Evolutionary conservation across 257 asterid genomes (phyloP).

Genomic region (Schizonepeta tenuifolia): DNA sequence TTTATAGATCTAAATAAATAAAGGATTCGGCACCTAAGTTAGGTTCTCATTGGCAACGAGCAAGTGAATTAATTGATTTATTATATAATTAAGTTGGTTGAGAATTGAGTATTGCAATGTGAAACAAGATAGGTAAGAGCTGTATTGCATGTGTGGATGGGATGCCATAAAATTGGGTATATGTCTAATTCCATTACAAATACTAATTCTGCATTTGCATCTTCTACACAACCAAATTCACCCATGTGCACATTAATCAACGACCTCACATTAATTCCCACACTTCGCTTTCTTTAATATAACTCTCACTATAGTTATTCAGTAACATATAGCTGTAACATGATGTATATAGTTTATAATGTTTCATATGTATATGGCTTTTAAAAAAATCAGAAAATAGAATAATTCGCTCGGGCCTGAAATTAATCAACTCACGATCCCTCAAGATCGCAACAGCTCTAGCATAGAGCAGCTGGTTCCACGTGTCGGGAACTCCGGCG

Average conservation of each 20-base stretch:
- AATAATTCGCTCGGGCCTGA: not conserved
- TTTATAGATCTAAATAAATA: too few species aligned
- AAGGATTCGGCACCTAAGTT: too few species aligned
- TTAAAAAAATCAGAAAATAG: not conserved
- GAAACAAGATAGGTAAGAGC: not conserved
- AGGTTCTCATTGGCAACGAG: not conserved
- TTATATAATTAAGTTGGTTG: not conserved
- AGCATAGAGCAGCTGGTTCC: constrained; percentile 64
- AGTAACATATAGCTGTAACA: not conserved
- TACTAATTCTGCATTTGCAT: not conserved
- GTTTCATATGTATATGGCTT: not conserved
- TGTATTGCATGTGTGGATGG: not conserved
- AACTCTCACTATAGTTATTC: not conserved
- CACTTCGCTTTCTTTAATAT: not conserved
- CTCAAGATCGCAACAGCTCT: constrained; percentile 7
- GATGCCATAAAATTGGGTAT: not conserved
- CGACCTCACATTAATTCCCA: not conserved
- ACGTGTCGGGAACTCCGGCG: constrained; percentile 67
- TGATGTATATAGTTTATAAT: not conserved
- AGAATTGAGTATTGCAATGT: not conserved
- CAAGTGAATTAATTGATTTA: not conserved
- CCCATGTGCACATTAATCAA: not conserved
- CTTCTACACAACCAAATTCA: not conserved
- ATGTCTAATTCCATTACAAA: not conserved
- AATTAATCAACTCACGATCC: not conserved